Evolutionary conservation across 1,284 basidiomycete genomes (phyloP).

Genomic region (Veloboletus limbatus): DNA sequence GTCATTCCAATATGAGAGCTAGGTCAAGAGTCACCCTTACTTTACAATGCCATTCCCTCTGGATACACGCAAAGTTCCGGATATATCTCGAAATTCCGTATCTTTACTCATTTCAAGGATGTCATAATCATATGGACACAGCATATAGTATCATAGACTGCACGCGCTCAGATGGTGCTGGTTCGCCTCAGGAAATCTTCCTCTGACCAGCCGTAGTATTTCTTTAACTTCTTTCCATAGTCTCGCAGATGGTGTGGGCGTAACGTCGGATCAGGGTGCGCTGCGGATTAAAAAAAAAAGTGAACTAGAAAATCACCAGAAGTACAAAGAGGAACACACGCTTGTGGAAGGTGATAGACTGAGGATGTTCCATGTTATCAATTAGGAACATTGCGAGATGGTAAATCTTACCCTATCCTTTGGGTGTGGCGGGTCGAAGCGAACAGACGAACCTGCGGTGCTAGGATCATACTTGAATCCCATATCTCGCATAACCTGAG

Average conservation of each 20-base stretch:
- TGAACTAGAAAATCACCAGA: conserved; percentile 1
- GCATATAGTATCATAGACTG: neutral
- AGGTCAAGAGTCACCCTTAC: neutral
- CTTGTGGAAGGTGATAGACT: conserved; percentile 76
- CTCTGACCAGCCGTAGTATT: conserved; percentile 67
- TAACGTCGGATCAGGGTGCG: conserved; percentile 70
- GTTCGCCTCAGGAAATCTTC: conserved; percentile 47
- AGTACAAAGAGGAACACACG: conserved; percentile 44
- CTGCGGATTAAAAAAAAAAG: conserved; percentile 35
- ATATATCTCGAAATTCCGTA: conserved; percentile 1
- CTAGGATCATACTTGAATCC: conserved; percentile 70
- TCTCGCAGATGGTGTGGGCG: conserved; percentile 48
- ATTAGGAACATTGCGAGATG: neutral
- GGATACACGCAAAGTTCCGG: neutral
- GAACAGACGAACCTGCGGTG: conserved; percentile 77
- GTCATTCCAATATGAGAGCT: neutral
- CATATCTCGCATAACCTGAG: conserved; percentile 72
- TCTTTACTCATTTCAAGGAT: neutral
- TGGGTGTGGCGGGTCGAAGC: conserved; percentile 69
- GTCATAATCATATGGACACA: neutral
- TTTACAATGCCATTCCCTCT: neutral
- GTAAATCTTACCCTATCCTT: conserved; percentile 47
- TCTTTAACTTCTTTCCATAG: conserved; percentile 57
- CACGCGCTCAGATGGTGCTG: conserved; percentile 3
- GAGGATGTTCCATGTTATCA: conserved; percentile 7